These are phyloP conservation scores for Vigna angularis DNA, from an alignment of 306 rosid genomes.

Conservation along the genomic window DNA sequence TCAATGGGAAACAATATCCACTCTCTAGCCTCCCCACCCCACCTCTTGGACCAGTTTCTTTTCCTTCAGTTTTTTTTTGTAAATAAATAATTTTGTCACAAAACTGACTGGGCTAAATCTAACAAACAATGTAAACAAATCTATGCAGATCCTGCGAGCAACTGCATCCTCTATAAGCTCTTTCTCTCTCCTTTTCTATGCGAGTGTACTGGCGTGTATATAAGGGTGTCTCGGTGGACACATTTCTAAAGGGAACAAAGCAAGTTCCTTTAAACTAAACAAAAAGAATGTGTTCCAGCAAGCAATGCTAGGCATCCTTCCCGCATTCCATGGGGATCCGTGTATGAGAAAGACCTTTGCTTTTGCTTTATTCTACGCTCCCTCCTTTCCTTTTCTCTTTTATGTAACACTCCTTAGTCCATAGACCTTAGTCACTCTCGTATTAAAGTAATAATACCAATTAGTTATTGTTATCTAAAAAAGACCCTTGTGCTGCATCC, in stretches of 20 bases:
- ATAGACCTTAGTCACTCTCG: neutral
- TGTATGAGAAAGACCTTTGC: slow-evolving; percentile 79
- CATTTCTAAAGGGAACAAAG: slow-evolving; percentile 58
- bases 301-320: slow-evolving; percentile 63
- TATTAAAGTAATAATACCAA: neutral
- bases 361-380: slow-evolving; percentile 63
- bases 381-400: slow-evolving; percentile 51
- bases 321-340: slow-evolving; percentile 81
- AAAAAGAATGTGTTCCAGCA: slow-evolving; percentile 79
- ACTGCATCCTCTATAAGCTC: slow-evolving; percentile 48
- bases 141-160: slow-evolving; percentile 45
- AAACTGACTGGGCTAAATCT: slow-evolving; percentile 51
- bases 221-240: slow-evolving; percentile 48
- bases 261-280: slow-evolving; percentile 72
- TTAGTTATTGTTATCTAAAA: slow-evolving; percentile 30
- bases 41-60: slow-evolving; percentile 24
- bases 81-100: slow-evolving; percentile 44
- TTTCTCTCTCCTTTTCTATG: slow-evolving; percentile 27
- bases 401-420: slow-evolving; percentile 15
- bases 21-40: slow-evolving; percentile 28
- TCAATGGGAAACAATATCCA: slow-evolving; percentile 54
- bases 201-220: slow-evolving; percentile 2
- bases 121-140: slow-evolving; percentile 47
- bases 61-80: slow-evolving; percentile 17
- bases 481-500: slow-evolving; percentile 35